Conservation (phyloP, 176 grass and related monocot species). For the Ananas comosus region DNA sequence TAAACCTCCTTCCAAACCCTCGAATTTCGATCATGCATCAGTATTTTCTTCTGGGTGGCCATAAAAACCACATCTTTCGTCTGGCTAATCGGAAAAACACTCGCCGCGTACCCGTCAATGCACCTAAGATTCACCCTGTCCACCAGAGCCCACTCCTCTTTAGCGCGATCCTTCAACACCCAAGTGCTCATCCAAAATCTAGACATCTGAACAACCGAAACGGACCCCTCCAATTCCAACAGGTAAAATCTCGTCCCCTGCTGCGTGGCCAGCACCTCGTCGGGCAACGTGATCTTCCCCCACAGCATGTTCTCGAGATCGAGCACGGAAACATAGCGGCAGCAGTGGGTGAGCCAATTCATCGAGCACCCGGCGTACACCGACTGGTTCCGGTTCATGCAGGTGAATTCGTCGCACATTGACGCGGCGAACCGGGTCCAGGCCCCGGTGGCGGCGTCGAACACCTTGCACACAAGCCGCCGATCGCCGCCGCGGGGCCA, state of each 20-base stretch:
- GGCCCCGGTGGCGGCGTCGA: slow-evolving; percentile 24
- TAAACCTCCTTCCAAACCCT: slow-evolving; percentile 40
- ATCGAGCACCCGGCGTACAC: slow-evolving; percentile 28
- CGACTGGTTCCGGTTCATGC: slow-evolving; percentile 40
- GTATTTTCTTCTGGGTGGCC: slow-evolving; percentile 33
- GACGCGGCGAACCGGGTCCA: slow-evolving; percentile 32
- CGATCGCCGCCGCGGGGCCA: slow-evolving; percentile 11
- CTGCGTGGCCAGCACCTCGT: slow-evolving; percentile 20
- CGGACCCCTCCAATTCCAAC: slow-evolving; percentile 34
- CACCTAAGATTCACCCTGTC: slow-evolving; percentile 30
- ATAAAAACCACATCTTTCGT: slow-evolving; percentile 29
- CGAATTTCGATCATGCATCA: slow-evolving; percentile 29
- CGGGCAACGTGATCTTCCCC: slow-evolving; percentile 32
- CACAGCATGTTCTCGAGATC: slow-evolving; percentile 26
- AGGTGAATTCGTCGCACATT: slow-evolving; percentile 33
- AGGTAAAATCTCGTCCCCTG: slow-evolving; percentile 29
- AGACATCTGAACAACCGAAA: slow-evolving; percentile 36
- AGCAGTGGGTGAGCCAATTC: slow-evolving; percentile 41
- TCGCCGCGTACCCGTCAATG: slow-evolving; percentile 27
- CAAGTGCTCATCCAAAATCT: slow-evolving; percentile 32
- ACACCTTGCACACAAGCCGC: slow-evolving; percentile 41
- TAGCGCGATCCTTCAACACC: slow-evolving; percentile 22
- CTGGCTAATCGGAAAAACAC: slow-evolving; percentile 34
- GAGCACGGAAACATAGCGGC: slow-evolving; percentile 25
- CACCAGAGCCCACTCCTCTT: slow-evolving; percentile 33